Base-by-base conservation (phyloP, 257 asterid species). In the Capsicum baccatum region DNA sequence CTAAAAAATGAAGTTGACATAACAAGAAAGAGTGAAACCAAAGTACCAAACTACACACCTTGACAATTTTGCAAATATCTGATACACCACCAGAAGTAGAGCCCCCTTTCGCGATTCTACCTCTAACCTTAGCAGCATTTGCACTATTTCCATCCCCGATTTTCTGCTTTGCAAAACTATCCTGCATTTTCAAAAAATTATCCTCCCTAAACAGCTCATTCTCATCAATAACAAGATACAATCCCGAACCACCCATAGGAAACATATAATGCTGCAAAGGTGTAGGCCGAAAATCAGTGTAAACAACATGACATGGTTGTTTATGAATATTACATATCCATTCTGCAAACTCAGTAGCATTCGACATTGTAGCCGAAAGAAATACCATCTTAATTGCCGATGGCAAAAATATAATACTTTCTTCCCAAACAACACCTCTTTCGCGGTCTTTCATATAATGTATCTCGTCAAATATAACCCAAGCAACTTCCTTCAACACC, bases 361-460 rank as follows among this genome's bases (percentile, higher is more conserved):
- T 97, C 2, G 99, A 97, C 99, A 97, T 97, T 0, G 99, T 97
- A 8, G 99, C 98, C 2, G 99, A 97, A 86, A 94, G 92, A 85
- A 97, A 97, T 50, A 97, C 97, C 99, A 97, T 97, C 90, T 97
- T 97, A 60, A 97, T 97, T 33, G 98, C 98, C 6, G 98, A 94
- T n/a, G 99, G 99, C 91, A 97, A 90, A 90, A 97, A 97, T 64
- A 97, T 92, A 60, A 97, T 97, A 87, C 98, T 97, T 84, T 97
- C 99, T 87, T 97, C 99, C 98, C 98, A 97, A 85, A 97, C 99
- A 62, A 97, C 98, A 33, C 98, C 99, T 86, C 99, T 90, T 83
- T 97, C 99, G 11, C 99, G 94, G 86, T 97, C 99, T 90, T 97
- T 97, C 99, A 97, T 97, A 86, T 97, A 97, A 90, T 97, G 99